These are phyloP conservation scores for Cladophialophora chaetospira DNA, from an alignment of 2,329 filamentous ascomycete species.

Conservation along the genomic window DNA sequence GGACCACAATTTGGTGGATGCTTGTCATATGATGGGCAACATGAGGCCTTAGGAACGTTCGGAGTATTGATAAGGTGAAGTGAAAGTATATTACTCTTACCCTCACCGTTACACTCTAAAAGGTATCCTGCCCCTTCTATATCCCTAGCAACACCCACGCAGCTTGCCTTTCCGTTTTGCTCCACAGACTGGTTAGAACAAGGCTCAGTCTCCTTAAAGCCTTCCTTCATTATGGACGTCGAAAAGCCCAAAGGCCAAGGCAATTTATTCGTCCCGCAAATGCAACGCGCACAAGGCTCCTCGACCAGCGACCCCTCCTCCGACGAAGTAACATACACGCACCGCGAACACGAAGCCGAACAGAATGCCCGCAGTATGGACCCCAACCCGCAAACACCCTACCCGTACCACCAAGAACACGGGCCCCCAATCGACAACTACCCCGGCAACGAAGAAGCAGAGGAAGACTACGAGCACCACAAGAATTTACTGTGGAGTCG, in stretches of 20 bases:
- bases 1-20: conserved; percentile 5
- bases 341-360: conserved; percentile 23
- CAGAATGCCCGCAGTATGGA: conserved; percentile 10
- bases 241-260: conserved; percentile 15
- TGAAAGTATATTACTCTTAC: not conserved
- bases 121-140: not conserved
- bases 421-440: conserved; percentile 34
- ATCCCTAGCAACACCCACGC: too few relatives aligned
- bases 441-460: conserved; percentile 27
- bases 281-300: conserved; percentile 16
- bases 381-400: conserved; percentile 9
- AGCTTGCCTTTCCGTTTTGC: too few relatives aligned
- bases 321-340: conserved; percentile 28
- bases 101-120: not conserved
- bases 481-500: conserved; percentile 52
- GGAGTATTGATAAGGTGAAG: not conserved
- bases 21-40: conserved; percentile 10
- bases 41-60: not conserved
- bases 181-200: not conserved
- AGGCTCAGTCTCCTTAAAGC: not conserved
- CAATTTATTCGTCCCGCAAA: conserved; percentile 5
- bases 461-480: conserved; percentile 37
- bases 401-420: conserved; percentile 31
- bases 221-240: conserved; percentile 11
- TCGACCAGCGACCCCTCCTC: conserved; percentile 21